Base-by-base conservation (phyloP, 495 filamentous ascomycete genomes). In the Penicillium herquei region DNA sequence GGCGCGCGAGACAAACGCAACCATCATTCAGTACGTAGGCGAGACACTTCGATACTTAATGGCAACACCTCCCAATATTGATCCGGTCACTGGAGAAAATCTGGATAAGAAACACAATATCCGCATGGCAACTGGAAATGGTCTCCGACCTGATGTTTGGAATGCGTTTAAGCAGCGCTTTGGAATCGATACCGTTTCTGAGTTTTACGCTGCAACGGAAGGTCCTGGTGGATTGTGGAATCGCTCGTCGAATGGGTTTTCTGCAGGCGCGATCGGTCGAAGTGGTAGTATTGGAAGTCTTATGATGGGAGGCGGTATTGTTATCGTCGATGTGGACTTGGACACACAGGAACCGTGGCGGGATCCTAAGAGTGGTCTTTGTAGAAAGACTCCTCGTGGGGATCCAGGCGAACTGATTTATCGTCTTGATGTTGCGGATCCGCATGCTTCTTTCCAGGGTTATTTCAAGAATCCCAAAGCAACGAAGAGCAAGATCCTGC, bases 141-240 rank as follows among this genome's bases (percentile, higher is more conserved):
- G 94, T 13, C 74, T 98, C 21, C 85, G 94, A 0, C 92, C 93
- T 0, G 94, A 98, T 63, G 85, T 98, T 32, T 98, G 94, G 94
- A 81, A 88, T 13, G 74, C 73, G 2, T 94, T 98, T 74, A 91
- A 92, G 68, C 79, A 88, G 35, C 91, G 94, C 47, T 98, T 96
- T 70, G 85, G 83, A 35, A 87, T 98, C 53, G 75, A 84, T 9
- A 84, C 82, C 0, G 84, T 98, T 52, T 85, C 78, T 46, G 94
- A 98, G 67, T 96, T 98, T 72, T 98, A 98, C 68, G 86, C 84
- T 21, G 82, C 92, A 0, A 98, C 94, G 0, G 94, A 98, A 69
- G 91, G 88, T 11, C 78, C 81, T 11, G 74, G 78, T 2, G 91
- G 78, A 4, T 76, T 82, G 0, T 96, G 85, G 83, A 96, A 97